phyloP scores from a whole-genome alignment of 2,329 filamentous ascomycete genomes.

The Polytolypa hystricis region DNA sequence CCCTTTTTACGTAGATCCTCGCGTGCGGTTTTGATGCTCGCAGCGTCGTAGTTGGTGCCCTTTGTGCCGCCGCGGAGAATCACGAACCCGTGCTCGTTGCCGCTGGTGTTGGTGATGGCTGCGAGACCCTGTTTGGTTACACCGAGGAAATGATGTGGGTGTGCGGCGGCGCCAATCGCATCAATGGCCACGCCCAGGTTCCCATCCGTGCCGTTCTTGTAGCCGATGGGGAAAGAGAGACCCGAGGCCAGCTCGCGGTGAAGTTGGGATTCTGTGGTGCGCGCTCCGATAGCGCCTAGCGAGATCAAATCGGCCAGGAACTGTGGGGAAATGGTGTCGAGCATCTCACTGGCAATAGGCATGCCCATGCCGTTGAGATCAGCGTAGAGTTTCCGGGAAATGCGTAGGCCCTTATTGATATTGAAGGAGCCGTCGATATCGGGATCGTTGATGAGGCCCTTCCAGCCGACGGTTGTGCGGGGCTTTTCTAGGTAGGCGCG shows the following conservation, averaged over 20 bases:
- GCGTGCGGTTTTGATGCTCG: conserved; percentile 68
- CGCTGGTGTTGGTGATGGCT: conserved; percentile 83
- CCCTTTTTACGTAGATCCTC: conserved; percentile 71
- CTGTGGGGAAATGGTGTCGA: conserved; percentile 96
- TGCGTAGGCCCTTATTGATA: conserved; percentile 95
- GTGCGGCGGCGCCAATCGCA: conserved; percentile 64
- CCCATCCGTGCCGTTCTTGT: conserved; percentile 98
- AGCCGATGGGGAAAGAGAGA: conserved; percentile 92
- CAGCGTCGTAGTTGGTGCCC: conserved; percentile 87
- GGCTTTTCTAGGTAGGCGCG: conserved; percentile 98
- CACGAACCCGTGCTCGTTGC: conserved; percentile 95
- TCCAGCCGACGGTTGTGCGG: conserved; percentile 96
- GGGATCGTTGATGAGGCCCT: conserved; percentile 97
- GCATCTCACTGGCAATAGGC: conserved; percentile 95
- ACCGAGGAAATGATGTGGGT: conserved; percentile 86
- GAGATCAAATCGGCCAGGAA: conserved; percentile 95
- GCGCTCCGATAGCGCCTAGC: conserved; percentile 86
- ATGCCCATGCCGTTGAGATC: conserved; percentile 80
- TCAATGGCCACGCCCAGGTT: conserved; percentile 86
- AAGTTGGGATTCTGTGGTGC: conserved; percentile 92
- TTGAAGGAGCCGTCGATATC: conserved; percentile 95
- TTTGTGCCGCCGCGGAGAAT: conserved; percentile 85
- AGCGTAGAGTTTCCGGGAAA: conserved; percentile 86
- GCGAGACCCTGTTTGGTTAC: conserved; percentile 96
- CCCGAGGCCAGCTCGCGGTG: conserved; percentile 93